Conservation (phyloP, 257 asterid genomes). For the Leonotis leonurus region DNA sequence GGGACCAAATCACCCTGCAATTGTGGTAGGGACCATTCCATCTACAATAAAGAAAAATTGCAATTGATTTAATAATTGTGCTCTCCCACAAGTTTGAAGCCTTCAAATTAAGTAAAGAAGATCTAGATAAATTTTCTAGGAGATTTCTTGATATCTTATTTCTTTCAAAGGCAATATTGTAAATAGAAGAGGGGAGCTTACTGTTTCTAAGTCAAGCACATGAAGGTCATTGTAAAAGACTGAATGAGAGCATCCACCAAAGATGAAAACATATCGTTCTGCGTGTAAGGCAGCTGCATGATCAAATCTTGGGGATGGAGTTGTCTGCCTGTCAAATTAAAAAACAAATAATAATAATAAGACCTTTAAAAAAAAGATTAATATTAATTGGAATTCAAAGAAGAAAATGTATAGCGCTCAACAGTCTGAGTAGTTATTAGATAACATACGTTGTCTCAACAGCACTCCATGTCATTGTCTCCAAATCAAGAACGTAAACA, state of each 20-base stretch:
- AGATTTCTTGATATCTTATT: too few species aligned
- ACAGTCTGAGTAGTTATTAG: constrained; percentile 13
- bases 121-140: too few species aligned
- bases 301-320: constrained; percentile 96
- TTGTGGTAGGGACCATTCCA: constrained; percentile 96
- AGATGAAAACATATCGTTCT: constrained; percentile 73
- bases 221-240: constrained; percentile 76
- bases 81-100: too few species aligned
- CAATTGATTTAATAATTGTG: too few species aligned
- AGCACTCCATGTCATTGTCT: constrained; percentile 78
- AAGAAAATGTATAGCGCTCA: constrained; percentile 10
- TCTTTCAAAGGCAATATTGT: too few species aligned
- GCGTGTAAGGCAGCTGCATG: constrained; percentile 81
- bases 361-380: too few species aligned
- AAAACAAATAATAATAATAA: constrained; percentile 13
- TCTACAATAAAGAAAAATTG: constrained; percentile 43
- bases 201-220: constrained; percentile 91
- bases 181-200: constrained; percentile 30
- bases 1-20: constrained; percentile 69
- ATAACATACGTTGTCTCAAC: constrained; percentile 64
- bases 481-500: constrained; percentile 83
- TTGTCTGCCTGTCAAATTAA: constrained; percentile 66
- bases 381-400: constrained; percentile 21
- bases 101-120: too few species aligned
- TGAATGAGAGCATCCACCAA: constrained; percentile 99